Conservation (phyloP, 1,139 yeast genomes). For the Protomyces arabidopsidicola region DNA sequence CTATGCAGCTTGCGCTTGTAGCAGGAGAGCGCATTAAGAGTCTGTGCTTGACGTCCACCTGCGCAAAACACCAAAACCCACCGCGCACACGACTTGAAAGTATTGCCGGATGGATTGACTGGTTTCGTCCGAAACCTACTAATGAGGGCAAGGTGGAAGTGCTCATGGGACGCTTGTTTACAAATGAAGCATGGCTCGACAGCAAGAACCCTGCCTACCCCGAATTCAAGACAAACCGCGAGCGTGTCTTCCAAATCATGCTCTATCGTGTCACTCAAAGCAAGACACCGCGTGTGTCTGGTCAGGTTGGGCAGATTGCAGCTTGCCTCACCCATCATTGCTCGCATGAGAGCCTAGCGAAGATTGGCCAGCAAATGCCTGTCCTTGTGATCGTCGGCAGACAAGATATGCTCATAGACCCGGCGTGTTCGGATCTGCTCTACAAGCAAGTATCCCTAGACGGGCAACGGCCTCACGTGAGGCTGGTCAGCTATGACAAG, state of each 20-base stretch:
- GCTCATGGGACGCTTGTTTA: constrained; percentile 2
- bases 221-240: constrained; percentile 1
- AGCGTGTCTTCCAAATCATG: constrained; percentile 1
- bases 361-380: constrained; percentile 16
- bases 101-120: constrained; percentile 13
- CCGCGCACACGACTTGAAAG: constrained; percentile 22
- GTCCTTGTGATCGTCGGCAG: constrained; percentile 16
- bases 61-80: constrained; percentile 26
- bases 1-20: constrained; percentile 12
- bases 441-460: constrained; percentile 7
- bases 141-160: constrained; percentile 1
- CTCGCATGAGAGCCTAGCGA: constrained; percentile 2
- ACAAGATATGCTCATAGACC: constrained; percentile 16
- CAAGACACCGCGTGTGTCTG: constrained; percentile 4
- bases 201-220: not conserved
- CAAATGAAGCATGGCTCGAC: constrained; percentile 10
- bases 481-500: constrained; percentile 1
- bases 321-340: constrained; percentile 25
- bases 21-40: constrained; percentile 13
- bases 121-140: constrained; percentile 14
- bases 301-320: constrained; percentile 9
- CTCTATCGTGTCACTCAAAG: constrained; percentile 6
- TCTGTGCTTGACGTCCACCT: constrained; percentile 16
- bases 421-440: constrained; percentile 13
- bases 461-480: constrained; percentile 2